phyloP scores from a whole-genome alignment of 1,139 yeast genomes.

The Suhomyces atakaporum region DNA sequence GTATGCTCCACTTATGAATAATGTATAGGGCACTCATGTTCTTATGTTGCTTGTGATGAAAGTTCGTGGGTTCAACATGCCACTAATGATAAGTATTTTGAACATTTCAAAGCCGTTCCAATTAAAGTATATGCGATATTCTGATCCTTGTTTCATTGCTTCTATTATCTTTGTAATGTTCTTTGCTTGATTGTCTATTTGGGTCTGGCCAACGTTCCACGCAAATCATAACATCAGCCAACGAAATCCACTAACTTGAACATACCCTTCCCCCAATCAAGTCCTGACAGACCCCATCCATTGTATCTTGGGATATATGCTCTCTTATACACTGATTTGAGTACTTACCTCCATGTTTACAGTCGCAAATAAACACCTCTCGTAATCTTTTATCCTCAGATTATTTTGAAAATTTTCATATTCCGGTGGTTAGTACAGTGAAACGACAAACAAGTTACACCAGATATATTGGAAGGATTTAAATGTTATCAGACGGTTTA shows the following conservation, averaged over 20 bases:
- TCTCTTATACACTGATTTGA: neutral
- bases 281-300: neutral
- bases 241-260: neutral
- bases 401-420: slow-evolving; percentile 11
- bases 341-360: slow-evolving; percentile 12
- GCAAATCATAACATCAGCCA: neutral
- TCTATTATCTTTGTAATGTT: neutral
- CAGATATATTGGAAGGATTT: too few relatives aligned
- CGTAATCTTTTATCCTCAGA: slow-evolving; percentile 10
- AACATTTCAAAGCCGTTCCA: too few relatives aligned
- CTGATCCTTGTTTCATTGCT: too few relatives aligned
- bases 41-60: neutral
- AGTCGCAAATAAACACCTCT: slow-evolving; percentile 10
- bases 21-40: too few relatives aligned
- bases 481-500: too few relatives aligned
- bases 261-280: neutral
- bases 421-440: too few relatives aligned
- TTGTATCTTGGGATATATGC: neutral
- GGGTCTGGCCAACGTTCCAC: neutral
- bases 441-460: too few relatives aligned
- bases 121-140: too few relatives aligned
- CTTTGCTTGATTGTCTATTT: neutral
- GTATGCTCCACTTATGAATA: neutral
- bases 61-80: neutral
- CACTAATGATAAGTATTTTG: neutral